A percentile compares a stretch with the other conserved stretches of the same genome.
Evolutionary conservation across 208 protist genomes (phyloP).

Genomic region (Leishmania mexicana): DNA sequence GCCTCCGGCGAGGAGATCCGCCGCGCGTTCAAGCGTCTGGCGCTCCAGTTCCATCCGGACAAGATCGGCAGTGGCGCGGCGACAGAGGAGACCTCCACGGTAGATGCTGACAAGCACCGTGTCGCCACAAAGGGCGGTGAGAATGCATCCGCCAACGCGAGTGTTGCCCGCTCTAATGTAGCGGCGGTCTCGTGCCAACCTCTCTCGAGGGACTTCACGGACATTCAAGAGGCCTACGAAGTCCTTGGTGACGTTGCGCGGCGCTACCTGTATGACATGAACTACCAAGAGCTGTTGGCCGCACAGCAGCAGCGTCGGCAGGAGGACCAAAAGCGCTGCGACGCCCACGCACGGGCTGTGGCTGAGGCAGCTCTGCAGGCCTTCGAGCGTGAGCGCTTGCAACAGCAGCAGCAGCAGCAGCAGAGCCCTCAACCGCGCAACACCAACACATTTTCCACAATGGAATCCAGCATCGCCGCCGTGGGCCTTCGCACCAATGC

Average conservation of each 20-base stretch:
- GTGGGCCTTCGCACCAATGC: neutral
- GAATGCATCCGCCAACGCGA: neutral
- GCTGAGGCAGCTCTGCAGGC: constrained; percentile 23
- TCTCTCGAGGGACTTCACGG: constrained; percentile 48
- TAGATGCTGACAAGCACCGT: neutral
- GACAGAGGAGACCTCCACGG: neutral
- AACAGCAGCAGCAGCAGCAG: constrained; percentile 22
- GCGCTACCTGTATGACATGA: constrained; percentile 90
- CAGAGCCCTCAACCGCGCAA: neutral
- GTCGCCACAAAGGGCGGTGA: neutral
- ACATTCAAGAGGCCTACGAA: constrained; percentile 88
- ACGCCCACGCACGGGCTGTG: constrained; percentile 15
- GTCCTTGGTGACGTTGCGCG: constrained; percentile 83
- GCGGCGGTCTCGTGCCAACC: neutral
- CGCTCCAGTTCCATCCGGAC: constrained; percentile 81
- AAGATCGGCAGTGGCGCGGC: constrained; percentile 8
- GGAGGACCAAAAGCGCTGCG: constrained; percentile 27
- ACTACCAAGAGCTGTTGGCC: constrained; percentile 50
- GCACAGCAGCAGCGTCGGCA: constrained; percentile 17
- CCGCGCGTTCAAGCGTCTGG: constrained; percentile 62
- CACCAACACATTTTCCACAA: neutral
- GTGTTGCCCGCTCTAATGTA: neutral
- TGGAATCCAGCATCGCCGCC: neutral
- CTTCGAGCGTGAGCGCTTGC: constrained; percentile 22
- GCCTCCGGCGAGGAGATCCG: constrained; percentile 74